phyloP scores from a whole-genome alignment of 108 stramenopile species.

The Stephanodiscus minutulus region DNA sequence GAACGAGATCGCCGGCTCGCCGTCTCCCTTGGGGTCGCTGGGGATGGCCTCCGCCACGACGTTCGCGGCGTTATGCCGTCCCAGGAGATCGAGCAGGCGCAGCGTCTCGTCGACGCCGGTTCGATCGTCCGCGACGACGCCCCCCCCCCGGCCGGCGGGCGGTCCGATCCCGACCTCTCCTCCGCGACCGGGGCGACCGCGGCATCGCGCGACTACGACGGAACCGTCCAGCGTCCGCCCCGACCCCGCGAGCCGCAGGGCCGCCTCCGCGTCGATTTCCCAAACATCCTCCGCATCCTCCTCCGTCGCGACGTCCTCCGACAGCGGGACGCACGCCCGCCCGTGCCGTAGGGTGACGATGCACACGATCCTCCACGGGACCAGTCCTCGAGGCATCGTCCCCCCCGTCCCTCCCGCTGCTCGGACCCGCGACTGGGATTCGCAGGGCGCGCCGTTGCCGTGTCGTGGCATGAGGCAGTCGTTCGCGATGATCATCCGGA shows the following conservation, averaged over 20 bases:
- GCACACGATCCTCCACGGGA: conserved; percentile 41
- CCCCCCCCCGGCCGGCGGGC: too few relatives aligned
- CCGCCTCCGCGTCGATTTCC: conserved; percentile 23
- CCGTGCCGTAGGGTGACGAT: conserved; percentile 40
- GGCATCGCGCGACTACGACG: not conserved
- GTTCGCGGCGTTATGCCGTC: conserved; percentile 14
- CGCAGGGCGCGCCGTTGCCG: conserved; percentile 6
- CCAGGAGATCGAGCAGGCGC: conserved; percentile 13
- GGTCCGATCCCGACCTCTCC: not conserved
- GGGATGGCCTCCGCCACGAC: conserved; percentile 43
- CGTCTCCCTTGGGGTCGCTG: conserved; percentile 24
- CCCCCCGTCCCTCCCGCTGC: not conserved
- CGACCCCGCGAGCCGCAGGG: conserved; percentile 18
- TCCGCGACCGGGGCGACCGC: not conserved
- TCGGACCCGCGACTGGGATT: conserved; percentile 6
- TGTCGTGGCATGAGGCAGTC: not conserved
- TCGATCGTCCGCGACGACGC: not conserved
- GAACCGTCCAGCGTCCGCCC: conserved; percentile 30
- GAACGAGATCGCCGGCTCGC: conserved; percentile 34
- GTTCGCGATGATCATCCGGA: not conserved
- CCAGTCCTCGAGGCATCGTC: not conserved
- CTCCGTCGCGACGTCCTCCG: not conserved
- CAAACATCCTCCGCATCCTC: not conserved
- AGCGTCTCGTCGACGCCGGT: conserved; percentile 1
- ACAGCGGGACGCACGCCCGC: conserved; percentile 20